Evolutionary conservation across 2,329 filamentous ascomycete genomes (phyloP).

Genomic region (Arthroderma uncinatum): DNA sequence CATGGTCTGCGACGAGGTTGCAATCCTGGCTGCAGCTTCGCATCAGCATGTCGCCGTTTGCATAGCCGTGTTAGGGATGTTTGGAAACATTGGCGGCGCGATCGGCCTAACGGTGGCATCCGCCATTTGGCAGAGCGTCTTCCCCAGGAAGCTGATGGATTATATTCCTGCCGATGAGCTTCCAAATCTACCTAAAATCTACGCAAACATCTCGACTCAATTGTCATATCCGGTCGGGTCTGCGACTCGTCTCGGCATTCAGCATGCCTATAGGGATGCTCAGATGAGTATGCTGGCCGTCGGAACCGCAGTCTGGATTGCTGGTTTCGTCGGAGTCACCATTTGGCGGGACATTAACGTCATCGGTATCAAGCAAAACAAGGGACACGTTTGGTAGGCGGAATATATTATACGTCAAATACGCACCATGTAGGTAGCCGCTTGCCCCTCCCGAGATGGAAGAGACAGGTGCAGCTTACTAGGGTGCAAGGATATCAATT

Average conservation of each 20-base stretch:
- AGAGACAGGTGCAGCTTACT: no score
- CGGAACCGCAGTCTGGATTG: constrained; percentile 17
- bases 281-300: constrained; percentile 35
- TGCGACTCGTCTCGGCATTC: constrained; percentile 33
- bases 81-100: constrained; percentile 21
- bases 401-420: no score
- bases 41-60: constrained; percentile 41
- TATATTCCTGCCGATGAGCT: constrained; percentile 17
- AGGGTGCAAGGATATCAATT: no score
- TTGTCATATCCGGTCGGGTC: constrained; percentile 29
- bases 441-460: no score
- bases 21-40: constrained; percentile 43
- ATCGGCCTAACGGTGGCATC: constrained; percentile 21
- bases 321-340: constrained; percentile 24
- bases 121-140: constrained; percentile 23
- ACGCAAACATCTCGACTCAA: constrained; percentile 17
- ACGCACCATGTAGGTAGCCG: no score
- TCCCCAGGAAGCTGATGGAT: constrained; percentile 13
- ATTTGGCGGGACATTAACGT: constrained; percentile 42
- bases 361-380: constrained; percentile 25
- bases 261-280: constrained; percentile 36
- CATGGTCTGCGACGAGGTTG: constrained; percentile 43
- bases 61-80: constrained; percentile 20
- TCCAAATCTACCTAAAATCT: constrained; percentile 15
- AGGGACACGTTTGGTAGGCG: not conserved